Conservation (phyloP, 768 basidiomycete genomes). For the Panus rudis region DNA sequence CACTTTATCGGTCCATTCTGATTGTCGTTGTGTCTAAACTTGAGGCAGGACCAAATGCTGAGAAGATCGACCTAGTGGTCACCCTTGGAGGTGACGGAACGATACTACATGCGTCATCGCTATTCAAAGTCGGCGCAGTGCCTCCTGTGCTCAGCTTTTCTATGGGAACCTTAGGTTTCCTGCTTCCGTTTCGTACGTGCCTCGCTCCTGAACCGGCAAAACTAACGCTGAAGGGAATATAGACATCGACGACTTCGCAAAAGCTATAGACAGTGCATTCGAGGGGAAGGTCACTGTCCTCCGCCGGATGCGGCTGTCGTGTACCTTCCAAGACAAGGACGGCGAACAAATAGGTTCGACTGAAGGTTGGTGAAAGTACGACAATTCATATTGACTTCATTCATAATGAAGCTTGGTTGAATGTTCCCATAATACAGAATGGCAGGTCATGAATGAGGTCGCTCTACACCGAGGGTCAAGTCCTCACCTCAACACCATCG, state of each 20-base stretch:
- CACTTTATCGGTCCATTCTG: slow-evolving; percentile 1
- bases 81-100: slow-evolving; percentile 95
- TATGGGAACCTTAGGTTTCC: slow-evolving; percentile 90
- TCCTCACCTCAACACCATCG: slow-evolving; percentile 88
- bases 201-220: background rate
- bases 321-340: slow-evolving; percentile 62
- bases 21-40: slow-evolving; percentile 2
- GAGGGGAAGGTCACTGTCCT: slow-evolving; percentile 74
- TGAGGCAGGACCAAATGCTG: slow-evolving; percentile 36
- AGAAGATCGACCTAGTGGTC: slow-evolving; percentile 78
- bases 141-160: slow-evolving; percentile 89
- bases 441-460: slow-evolving; percentile 98
- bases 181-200: slow-evolving; percentile 85
- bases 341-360: slow-evolving; percentile 47
- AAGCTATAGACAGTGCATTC: slow-evolving; percentile 75
- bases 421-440: slow-evolving; percentile 40
- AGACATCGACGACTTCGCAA: slow-evolving; percentile 87
- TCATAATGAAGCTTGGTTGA: slow-evolving; percentile 1
- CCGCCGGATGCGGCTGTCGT: slow-evolving; percentile 86
- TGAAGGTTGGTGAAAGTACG: slow-evolving; percentile 39
- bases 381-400: background rate
- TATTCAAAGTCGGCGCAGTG: slow-evolving; percentile 86
- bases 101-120: slow-evolving; percentile 85
- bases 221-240: slow-evolving; percentile 5
- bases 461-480: slow-evolving; percentile 87